Evolutionary conservation across 2,329 filamentous ascomycete genomes (phyloP), one percentile per base, ranked within the genome.

Genomic region (Colletotrichum truncatum): DNA sequence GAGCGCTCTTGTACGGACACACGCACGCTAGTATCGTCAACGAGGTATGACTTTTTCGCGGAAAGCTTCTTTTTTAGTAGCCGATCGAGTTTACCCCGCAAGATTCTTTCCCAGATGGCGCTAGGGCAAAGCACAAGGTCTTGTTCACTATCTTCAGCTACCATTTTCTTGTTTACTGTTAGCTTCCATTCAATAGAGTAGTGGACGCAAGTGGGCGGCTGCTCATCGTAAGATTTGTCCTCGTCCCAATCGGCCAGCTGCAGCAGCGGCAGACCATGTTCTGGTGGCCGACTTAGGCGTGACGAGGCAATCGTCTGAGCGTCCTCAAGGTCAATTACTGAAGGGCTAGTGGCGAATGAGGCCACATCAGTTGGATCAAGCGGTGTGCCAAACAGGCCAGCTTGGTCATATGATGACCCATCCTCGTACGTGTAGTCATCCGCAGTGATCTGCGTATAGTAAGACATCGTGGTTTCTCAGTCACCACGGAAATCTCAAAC

Each of bases 171-270:
- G 38, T 74, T 72, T 6, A 70, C 41, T 23, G 55, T 60, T 14
- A 73, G 54, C 45, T 73, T 73, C 72, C 68, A 74, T 49, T 72
- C 66, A 39, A 73, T 70, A 18, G 69, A 70, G 61, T 73, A 74
- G 62, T 71, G 69, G 25, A 75, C 69, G 53, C 66, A 72, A 52
- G 52, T 72, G 16, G 66, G 52, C 41, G 26, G 52, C 7, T 69
- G 65, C 41, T 72, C 64, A 46, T 70, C 55, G 46, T 72, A 72
- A 25, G 21, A 67, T 9, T 65, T 32, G 34, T 68, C 28, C 48
- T 66, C 46, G 43, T 71, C 54, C 70, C 68, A 70, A 14, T 59
- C 58, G 1, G 26, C 25, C 16, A 63, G 25, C n/a, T 48, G 49
- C 46, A 63, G 30, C n/a, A 63, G 57, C 26, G 54, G 59, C 26